phyloP scores from a whole-genome alignment of 1,284 basidiomycete genomes.

The Austroboletus novae-zelandiae region DNA sequence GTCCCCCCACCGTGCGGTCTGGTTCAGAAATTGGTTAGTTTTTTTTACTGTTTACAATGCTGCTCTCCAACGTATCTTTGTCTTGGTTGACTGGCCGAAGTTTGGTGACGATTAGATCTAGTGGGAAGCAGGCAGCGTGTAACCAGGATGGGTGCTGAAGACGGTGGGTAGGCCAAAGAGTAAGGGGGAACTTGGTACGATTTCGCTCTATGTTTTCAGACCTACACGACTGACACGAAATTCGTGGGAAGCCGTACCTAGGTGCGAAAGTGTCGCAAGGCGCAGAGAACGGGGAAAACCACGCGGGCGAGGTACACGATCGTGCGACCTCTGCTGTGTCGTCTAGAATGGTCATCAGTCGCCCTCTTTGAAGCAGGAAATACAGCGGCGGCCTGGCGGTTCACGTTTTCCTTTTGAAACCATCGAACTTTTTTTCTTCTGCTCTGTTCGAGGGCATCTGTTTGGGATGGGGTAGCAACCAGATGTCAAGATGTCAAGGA shows the following conservation, averaged over 20 bases:
- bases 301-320: conserved; percentile 21
- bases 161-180: conserved; percentile 24
- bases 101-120: background rate
- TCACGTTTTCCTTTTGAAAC: conserved; percentile 10
- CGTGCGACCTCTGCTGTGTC: conserved; percentile 17
- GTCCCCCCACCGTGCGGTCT: too few species aligned
- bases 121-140: conserved; percentile 30
- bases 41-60: conserved; percentile 23
- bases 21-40: too few species aligned
- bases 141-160: conserved; percentile 28
- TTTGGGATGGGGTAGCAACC: conserved; percentile 4
- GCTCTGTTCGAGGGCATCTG: background rate
- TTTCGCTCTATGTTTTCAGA: background rate
- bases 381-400: conserved; percentile 1
- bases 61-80: conserved; percentile 31
- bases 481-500: conserved; percentile 6
- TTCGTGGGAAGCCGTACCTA: background rate
- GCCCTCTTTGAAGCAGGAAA: conserved; percentile 13
- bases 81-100: background rate
- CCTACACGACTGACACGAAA: background rate
- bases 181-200: conserved; percentile 30
- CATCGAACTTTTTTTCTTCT: conserved; percentile 7
- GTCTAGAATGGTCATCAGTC: conserved; percentile 26
- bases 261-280: conserved; percentile 28
- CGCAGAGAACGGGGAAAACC: conserved; percentile 29